Evolutionary conservation across 2,329 filamentous ascomycete species (phyloP).

Genomic region (Trichoderma sp.): DNA sequence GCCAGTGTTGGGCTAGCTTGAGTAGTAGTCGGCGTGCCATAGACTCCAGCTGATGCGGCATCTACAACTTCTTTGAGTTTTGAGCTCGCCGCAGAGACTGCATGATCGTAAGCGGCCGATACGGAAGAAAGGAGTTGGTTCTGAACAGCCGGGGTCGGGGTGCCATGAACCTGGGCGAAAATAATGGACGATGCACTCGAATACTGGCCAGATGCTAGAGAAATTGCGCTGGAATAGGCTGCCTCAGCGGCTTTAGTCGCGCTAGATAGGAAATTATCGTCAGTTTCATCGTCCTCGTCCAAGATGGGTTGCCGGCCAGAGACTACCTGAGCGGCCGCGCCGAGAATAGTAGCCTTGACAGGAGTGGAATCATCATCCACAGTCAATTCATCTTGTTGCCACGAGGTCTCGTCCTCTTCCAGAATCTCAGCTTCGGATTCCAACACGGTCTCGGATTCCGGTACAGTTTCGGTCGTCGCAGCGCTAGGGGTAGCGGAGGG

Average conservation of each 20-base stretch:
- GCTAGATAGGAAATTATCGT: conserved; percentile 35
- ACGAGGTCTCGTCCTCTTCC: conserved; percentile 27
- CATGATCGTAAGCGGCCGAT: conserved; percentile 64
- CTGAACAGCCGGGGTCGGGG: conserved; percentile 62
- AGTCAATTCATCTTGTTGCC: conserved; percentile 24
- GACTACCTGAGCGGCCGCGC: conserved; percentile 50
- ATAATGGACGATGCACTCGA: conserved; percentile 64
- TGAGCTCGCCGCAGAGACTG: conserved; percentile 59
- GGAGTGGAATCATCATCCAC: conserved; percentile 30
- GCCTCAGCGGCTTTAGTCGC: conserved; percentile 47
- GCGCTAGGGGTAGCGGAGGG: neutral
- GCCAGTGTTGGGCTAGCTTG: conserved; percentile 32
- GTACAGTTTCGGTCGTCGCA: neutral
- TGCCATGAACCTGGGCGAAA: conserved; percentile 65
- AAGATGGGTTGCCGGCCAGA: conserved; percentile 48
- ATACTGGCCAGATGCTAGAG: conserved; percentile 65
- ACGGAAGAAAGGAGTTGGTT: conserved; percentile 67
- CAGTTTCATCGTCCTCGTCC: conserved; percentile 44
- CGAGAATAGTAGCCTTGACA: conserved; percentile 48
- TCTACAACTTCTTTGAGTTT: conserved; percentile 54
- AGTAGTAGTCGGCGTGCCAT: conserved; percentile 47
- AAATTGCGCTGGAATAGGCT: conserved; percentile 63
- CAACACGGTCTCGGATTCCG: neutral
- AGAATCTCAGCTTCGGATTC: conserved; percentile 14
- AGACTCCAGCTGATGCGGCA: conserved; percentile 48